A percentile compares a stretch with the other conserved stretches of the same genome.
Conservation (phyloP, 2,329 filamentous ascomycete genomes). For the Curvularia sp. region DNA sequence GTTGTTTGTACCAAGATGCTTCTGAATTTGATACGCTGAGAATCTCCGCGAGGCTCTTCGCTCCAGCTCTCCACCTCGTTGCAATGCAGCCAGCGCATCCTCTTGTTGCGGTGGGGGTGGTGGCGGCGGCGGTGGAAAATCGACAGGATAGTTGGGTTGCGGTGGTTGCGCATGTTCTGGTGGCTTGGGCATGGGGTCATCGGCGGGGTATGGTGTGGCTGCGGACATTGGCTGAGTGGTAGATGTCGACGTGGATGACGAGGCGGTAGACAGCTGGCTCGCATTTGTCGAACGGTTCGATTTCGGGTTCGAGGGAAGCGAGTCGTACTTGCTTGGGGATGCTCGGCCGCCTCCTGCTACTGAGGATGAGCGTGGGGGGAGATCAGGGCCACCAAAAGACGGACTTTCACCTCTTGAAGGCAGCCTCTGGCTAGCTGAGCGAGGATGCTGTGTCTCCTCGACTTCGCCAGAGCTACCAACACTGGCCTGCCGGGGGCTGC, state of each 20-base stretch:
- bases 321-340: conserved; percentile 54
- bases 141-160: conserved; percentile 57
- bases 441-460: conserved; percentile 52
- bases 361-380: conserved; percentile 58
- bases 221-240: conserved; percentile 79
- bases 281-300: conserved; percentile 42
- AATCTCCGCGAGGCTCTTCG: conserved; percentile 90
- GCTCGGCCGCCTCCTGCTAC: conserved; percentile 51
- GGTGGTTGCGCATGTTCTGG: conserved; percentile 30
- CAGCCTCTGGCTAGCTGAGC: conserved; percentile 52
- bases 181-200: conserved; percentile 57
- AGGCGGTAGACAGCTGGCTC: conserved; percentile 52
- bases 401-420: conserved; percentile 52
- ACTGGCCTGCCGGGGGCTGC: conserved; percentile 50
- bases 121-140: conserved; percentile 71
- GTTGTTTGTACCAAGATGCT: conserved; percentile 85
- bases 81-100: conserved; percentile 87
- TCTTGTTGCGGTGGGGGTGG: conserved; percentile 84
- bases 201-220: conserved; percentile 74
- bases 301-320: conserved; percentile 45
- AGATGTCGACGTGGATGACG: conserved; percentile 71
- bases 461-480: conserved; percentile 41
- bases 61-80: conserved; percentile 90
- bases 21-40: conserved; percentile 95
- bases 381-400: conserved; percentile 52